Evolutionary conservation across 2,329 filamentous ascomycete species (phyloP), one percentile per base, ranked within the genome.

Genomic region (Sporothrix dimorphospora): DNA sequence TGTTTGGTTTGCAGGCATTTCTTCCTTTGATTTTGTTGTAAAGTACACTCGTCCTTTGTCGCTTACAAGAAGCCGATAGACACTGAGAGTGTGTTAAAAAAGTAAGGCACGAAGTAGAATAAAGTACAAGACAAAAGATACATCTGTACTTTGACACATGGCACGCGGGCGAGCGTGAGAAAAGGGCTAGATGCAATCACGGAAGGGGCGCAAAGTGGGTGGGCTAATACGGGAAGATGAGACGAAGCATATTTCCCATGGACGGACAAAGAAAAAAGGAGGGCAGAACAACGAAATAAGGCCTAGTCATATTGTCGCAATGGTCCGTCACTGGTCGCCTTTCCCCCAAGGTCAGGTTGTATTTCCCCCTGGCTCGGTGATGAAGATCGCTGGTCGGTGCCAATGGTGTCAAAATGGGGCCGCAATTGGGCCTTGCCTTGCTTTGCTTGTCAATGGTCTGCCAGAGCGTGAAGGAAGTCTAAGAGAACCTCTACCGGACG

Each of bases 321-420:
- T n/a, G 24, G 24, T 7, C n/a, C 24, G 55, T 38, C 19, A 30
- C 19, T n/a, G 4, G 30, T 59, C 4, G 55, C 55, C 27, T n/a
- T 21, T 47, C 11, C 57, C 30, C 57, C 57, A 40, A 61, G 57
- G 34, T 40, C 57, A 61, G 34, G 57, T 24, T 40, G 34, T 21
- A 24, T 61, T 42, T 61, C 12, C 55, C n/a, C 63, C 61, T 45
- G 38, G 61, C 63, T 66, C 63, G 40, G 63, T 66, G 63, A 49
- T 34, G 42, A 49, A 66, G 42, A 49, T 49, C 63, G 63, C 63
- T 66, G 40, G 63, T 61, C 57, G 57, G 57, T 61, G 61, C 61
- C 57, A 40, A 38, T 57, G 53, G 21, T 30, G 21, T 9, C 21
- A 30, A 30, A 66, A 65, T 47, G 40, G 40, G 61, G 61, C 61